Evolutionary conservation across 2,329 filamentous ascomycete genomes (phyloP), one percentile per base, ranked within the genome.

Genomic region (Pseudogymnoascus sp.): DNA sequence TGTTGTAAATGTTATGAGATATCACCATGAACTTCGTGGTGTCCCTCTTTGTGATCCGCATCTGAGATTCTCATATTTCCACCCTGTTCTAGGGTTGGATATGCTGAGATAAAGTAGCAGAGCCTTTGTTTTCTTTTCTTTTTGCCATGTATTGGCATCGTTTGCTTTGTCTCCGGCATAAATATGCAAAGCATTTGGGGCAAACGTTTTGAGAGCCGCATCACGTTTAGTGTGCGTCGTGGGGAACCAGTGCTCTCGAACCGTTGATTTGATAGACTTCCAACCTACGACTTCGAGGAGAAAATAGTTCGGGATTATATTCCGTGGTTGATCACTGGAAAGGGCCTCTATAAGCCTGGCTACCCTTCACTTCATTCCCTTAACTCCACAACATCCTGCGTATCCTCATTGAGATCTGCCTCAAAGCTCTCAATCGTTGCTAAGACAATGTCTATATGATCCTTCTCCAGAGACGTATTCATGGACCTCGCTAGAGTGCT

Each of bases 381-480:
- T 12, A 21, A 12, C 16, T 16, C 40, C 9, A 70, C 18, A 46
- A 14, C 18, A 34, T 62, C 59, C 31, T 59, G 59, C 25, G 11
- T 64, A 8, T 53, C 31, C 23, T 46, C 28, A 18, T 65, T 63
- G 16, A 64, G 56, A 28, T 62, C 62, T 12, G 31, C 62, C 18
- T 63, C 53, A 18, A 65, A 62, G 18, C 56, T 49, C 28, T 62
- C 36, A 16, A 62, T 56, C 5, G 61, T 62, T 53, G 43, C 61
- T 21, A 62, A n/a, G 42, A 62, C 61, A 25, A 40, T 59, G 7
- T 62, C 25, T 18, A 62, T 34, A 37, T 62, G 61, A 3, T 21
- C 21, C 21, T 21, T 21, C 21, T 3, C 21, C 21, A 21, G 21
- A 21, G 21, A 21, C 21, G 21, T 21, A 21, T 21, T 3, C 21